Conservation (phyloP, 805 yeast species). For the Candida suzukii region DNA sequence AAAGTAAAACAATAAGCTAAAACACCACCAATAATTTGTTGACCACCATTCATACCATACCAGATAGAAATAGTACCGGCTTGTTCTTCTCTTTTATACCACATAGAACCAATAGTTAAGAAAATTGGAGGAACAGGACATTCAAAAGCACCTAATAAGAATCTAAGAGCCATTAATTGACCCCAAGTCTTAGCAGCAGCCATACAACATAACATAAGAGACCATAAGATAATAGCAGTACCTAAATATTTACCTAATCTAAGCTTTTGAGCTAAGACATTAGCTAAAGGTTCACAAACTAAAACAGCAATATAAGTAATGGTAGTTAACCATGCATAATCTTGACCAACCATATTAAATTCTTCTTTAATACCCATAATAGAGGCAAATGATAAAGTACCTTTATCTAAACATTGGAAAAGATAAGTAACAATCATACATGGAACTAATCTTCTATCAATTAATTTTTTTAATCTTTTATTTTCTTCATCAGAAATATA, state of each 20-base stretch:
- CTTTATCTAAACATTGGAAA: conserved; percentile 26
- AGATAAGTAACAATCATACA: conserved; percentile 37
- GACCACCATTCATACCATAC: conserved; percentile 17
- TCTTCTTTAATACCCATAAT: conserved; percentile 33
- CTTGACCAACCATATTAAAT: conserved; percentile 28
- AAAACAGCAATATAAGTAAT: conserved; percentile 47
- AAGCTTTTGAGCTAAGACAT: conserved; percentile 23
- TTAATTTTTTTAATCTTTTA: conserved; percentile 27
- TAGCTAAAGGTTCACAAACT: conserved; percentile 38
- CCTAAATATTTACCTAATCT: conserved; percentile 31
- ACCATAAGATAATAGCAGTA: conserved; percentile 36
- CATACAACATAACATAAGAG: conserved; percentile 37
- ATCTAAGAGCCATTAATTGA: conserved; percentile 38
- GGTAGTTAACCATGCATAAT: conserved; percentile 47
- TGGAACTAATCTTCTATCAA: conserved; percentile 42
- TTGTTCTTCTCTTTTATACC: conserved; percentile 20
- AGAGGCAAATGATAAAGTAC: conserved; percentile 32
- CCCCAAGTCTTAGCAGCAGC: conserved; percentile 36
- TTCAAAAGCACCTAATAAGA: conserved; percentile 39
- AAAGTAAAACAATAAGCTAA: conserved; percentile 21
- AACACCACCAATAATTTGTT: conserved; percentile 18
- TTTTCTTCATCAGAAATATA: conserved; percentile 2
- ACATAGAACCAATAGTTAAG: conserved; percentile 8
- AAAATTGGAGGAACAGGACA: conserved; percentile 19
- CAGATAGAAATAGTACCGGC: conserved; percentile 14